Base-by-base conservation (phyloP, 306 rosid genomes). In the Vigna unguiculata region DNA sequence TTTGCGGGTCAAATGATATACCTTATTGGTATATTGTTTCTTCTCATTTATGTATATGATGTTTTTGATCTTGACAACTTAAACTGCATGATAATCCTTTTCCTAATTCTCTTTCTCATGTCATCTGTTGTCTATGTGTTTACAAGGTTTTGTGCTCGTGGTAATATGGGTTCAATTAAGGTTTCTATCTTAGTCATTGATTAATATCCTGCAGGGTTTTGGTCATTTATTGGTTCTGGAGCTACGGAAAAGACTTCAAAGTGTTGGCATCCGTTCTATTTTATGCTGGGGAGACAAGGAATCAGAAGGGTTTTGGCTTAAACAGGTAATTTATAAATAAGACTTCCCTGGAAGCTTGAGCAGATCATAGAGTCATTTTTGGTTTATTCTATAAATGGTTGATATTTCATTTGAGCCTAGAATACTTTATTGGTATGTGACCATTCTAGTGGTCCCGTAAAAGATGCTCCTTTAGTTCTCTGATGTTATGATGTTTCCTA, bases 281-380 rank as follows among this genome's bases (percentile, higher is more conserved):
- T 85, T 91, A 77, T 93, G 97, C 55, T 93, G 98, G 97, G 98
- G 97, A 53, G 98, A 93, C 88, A 81, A 87, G 85, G 97, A 90
- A 82, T 93, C 98, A 66, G 93, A 91, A 90, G 91, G 86, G 22
- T 93, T 93, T 86, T 91, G 97, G 98, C 85, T 83, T 82, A 93
- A 91, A 81, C 96, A 90, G 96, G 98, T 93, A 71, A 38, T 65
- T 73, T 36, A 43, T 53, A 36, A 48, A 49, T 43, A 16, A 63
- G 36, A 19, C 55, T 72, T 84, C 12, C 21, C 38, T 34, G 53
- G 46, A 73, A 41, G 19, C 21, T 69, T 75, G 82, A 65, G 36
- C 45, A 73, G 64, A 62, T 71, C 20, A 47, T 41, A 25, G 20
- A 36, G 25, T 70, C 58, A 46, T 34, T 63, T 46, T 10, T 64